A percentile compares a stretch with the other conserved stretches of the same genome.
These are phyloP conservation scores for Phytophthora pseudosyringae DNA, from an alignment of 352 stramenopile species.

Conservation along the genomic window DNA sequence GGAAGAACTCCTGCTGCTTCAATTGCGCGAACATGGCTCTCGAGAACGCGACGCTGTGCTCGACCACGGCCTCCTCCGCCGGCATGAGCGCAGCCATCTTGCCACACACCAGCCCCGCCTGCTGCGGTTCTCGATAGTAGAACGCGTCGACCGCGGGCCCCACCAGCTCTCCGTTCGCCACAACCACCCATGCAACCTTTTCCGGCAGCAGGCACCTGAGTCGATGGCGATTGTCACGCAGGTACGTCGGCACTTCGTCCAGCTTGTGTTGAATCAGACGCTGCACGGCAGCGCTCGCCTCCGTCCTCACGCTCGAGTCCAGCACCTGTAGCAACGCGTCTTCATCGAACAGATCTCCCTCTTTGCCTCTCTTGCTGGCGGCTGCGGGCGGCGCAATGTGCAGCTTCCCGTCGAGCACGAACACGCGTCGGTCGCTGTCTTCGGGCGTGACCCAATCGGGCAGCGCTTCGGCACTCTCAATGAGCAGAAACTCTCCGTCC, in stretches of 20 bases:
- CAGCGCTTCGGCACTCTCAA: conserved; percentile 73
- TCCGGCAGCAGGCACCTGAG: conserved; percentile 55
- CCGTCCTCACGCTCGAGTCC: conserved; percentile 24
- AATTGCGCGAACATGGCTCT: conserved; percentile 85
- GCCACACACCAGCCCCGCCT: conserved; percentile 50
- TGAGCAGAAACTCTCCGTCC: conserved; percentile 82
- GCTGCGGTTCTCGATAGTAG: conserved; percentile 73
- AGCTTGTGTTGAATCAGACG: conserved; percentile 48
- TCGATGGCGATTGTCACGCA: conserved; percentile 58
- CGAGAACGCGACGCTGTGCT: conserved; percentile 67
- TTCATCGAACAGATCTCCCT: conserved; percentile 32
- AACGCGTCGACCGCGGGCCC: conserved; percentile 70
- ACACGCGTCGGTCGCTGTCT: conserved; percentile 54
- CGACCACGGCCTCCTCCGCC: conserved; percentile 14
- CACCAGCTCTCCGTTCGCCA: conserved; percentile 35
- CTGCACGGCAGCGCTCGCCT: conserved; percentile 50
- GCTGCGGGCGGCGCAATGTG: conserved; percentile 45
- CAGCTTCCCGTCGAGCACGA: conserved; percentile 48
- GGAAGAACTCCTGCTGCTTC: conserved; percentile 77
- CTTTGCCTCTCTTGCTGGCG: conserved; percentile 7
- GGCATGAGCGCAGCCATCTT: conserved; percentile 67
- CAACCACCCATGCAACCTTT: conserved; percentile 44
- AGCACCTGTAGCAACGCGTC: conserved; percentile 44
- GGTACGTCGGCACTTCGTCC: conserved; percentile 42
- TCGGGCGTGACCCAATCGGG: conserved; percentile 74